Evolutionary conservation across 805 yeast species (phyloP).

Genomic region (Yamadazyma laniorum): DNA sequence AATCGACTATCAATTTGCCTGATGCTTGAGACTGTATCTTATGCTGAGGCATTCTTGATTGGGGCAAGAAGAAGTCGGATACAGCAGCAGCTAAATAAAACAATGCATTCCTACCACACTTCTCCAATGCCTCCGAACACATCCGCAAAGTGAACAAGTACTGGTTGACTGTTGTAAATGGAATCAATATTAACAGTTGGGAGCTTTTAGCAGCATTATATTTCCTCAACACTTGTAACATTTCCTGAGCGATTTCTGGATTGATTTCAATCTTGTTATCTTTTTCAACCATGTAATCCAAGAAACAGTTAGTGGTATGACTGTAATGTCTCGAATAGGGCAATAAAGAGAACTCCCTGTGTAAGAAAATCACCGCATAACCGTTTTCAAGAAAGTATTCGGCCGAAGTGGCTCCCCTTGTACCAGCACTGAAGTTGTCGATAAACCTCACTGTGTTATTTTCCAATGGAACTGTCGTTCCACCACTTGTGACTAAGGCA

Average conservation of each 20-base stretch:
- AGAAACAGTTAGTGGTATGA: conserved; percentile 78
- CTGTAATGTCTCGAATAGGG: conserved; percentile 92
- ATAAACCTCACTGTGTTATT: conserved; percentile 95
- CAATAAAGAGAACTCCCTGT: conserved; percentile 85
- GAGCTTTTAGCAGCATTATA: conserved; percentile 50
- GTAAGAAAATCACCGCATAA: conserved; percentile 89
- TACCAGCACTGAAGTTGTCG: conserved; percentile 96
- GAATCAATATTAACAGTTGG: conserved; percentile 62
- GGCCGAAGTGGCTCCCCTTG: conserved; percentile 95
- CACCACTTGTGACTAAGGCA: conserved; percentile 91
- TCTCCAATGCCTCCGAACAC: conserved; percentile 58
- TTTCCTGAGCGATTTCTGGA: conserved; percentile 55
- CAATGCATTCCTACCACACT: conserved; percentile 56
- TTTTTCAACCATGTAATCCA: conserved; percentile 72
- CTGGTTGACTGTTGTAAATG: conserved; percentile 94
- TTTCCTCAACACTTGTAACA: conserved; percentile 59
- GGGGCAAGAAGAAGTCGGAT: conserved; percentile 91
- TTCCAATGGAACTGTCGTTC: conserved; percentile 96
- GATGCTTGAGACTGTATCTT: conserved; percentile 84
- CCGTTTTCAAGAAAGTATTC: conserved; percentile 84
- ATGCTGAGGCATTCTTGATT: conserved; percentile 83
- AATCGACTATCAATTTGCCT: conserved; percentile 76
- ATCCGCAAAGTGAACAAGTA: conserved; percentile 80
- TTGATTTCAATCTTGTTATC: conserved; percentile 61
- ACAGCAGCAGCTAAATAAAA: conserved; percentile 97